Percentiles rank a stretch among this genome's conserved stretches.
These are phyloP conservation scores for Penstemon newberryi DNA, from an alignment of 257 asterid species.

Conservation along the genomic window DNA sequence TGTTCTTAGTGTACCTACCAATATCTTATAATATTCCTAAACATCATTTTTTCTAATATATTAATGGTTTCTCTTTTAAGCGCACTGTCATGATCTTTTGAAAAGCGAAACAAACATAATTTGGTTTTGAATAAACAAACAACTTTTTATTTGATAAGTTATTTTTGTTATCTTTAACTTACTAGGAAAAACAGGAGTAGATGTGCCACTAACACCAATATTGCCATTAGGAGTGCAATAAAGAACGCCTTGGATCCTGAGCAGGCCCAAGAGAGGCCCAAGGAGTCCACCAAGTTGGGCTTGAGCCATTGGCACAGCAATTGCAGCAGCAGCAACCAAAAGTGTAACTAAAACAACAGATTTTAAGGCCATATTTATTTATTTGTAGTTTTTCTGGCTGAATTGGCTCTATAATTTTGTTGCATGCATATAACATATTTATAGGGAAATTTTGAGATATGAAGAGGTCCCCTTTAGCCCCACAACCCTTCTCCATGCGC, in stretches of 20 bases:
- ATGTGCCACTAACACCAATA: conserved; percentile 40
- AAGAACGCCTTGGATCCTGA: conserved; percentile 39
- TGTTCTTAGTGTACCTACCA: no score
- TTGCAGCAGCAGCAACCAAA: conserved; percentile 26
- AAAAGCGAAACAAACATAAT: no score
- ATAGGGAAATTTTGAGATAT: neutral
- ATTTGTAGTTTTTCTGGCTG: neutral
- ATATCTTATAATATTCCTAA: no score
- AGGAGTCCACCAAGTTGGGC: conserved; percentile 36
- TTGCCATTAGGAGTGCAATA: conserved; percentile 48
- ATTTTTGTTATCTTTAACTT: neutral
- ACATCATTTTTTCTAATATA: no score
- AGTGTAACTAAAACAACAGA: conserved; percentile 26
- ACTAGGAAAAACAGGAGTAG: conserved; percentile 54
- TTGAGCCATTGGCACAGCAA: conserved; percentile 35
- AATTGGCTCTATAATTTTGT: neutral
- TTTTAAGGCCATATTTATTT: conserved; percentile 35
- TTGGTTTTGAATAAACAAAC: no score
- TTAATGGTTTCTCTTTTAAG: no score
- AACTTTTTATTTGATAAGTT: no score
- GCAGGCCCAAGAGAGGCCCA: conserved; percentile 30
- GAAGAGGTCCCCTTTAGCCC: neutral
- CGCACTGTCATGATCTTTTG: no score
- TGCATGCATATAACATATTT: neutral
- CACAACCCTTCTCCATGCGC: neutral